Percentiles rank a stretch among this genome's conserved stretches.
Conservation (phyloP, 768 basidiomycete genomes). For the Auricularia sp. region DNA sequence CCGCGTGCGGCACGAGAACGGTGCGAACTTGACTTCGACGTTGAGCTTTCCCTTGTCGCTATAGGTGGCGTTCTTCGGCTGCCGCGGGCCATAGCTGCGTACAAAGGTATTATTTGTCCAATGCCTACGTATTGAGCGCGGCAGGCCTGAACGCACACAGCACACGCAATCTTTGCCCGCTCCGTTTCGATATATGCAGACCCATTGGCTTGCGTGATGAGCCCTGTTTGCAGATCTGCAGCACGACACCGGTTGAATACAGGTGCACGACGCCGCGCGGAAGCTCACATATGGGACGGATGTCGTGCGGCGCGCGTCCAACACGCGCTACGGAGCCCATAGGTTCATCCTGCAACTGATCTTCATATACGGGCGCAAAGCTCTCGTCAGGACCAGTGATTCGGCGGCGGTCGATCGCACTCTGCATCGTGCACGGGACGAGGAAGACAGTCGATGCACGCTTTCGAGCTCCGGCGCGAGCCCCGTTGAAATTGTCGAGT, state of each 20-base stretch:
- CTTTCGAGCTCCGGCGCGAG: not conserved
- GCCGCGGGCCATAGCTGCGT: slow-evolving; percentile 71
- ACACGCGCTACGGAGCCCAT: slow-evolving; percentile 28
- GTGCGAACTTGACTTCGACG: slow-evolving; percentile 94
- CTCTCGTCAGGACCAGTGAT: slow-evolving; percentile 88
- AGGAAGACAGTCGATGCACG: not conserved
- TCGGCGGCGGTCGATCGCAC: slow-evolving; percentile 67
- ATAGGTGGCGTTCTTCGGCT: slow-evolving; percentile 70
- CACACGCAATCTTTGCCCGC: slow-evolving; percentile 87
- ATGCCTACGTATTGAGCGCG: slow-evolving; percentile 2
- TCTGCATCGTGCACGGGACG: slow-evolving; percentile 23
- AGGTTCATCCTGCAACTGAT: slow-evolving; percentile 20
- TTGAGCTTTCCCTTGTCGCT: slow-evolving; percentile 83
- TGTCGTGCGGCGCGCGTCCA: slow-evolving; percentile 48
- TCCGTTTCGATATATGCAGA: slow-evolving; percentile 95
- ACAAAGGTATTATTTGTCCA: slow-evolving; percentile 5
- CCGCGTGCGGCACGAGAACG: slow-evolving; percentile 74
- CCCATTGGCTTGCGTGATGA: slow-evolving; percentile 90
- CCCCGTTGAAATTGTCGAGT: not conserved
- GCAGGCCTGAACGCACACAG: slow-evolving; percentile 56
- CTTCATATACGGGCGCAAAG: slow-evolving; percentile 49
- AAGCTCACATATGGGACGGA: slow-evolving; percentile 76
- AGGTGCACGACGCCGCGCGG: slow-evolving; percentile 8
- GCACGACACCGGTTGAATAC: not conserved
- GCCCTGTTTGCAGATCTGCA: slow-evolving; percentile 77